A percentile compares a stretch with the other conserved stretches of the same genome.
These are phyloP conservation scores for Fusarium beomiforme DNA, from an alignment of 2,329 filamentous ascomycete species.

Conservation along the genomic window DNA sequence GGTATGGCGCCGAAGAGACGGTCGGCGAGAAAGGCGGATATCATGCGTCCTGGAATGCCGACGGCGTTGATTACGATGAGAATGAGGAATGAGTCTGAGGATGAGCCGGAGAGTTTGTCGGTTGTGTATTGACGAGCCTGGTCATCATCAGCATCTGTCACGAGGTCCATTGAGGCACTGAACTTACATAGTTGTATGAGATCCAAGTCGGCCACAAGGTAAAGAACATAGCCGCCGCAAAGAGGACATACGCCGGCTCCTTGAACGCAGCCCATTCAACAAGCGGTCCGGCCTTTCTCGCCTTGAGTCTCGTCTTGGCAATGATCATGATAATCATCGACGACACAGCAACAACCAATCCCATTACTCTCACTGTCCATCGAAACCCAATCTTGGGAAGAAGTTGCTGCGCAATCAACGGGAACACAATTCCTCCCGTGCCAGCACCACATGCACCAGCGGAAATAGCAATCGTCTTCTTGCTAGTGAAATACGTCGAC, in stretches of 20 bases:
- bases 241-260: constrained; percentile 55
- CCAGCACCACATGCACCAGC: constrained; percentile 68
- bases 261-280: constrained; percentile 62
- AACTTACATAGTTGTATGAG: constrained; percentile 59
- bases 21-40: constrained; percentile 67
- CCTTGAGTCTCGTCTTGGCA: constrained; percentile 59
- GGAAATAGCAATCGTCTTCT: constrained; percentile 68
- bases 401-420: constrained; percentile 64
- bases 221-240: constrained; percentile 49
- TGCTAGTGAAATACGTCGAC: constrained; percentile 69
- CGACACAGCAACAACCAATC: constrained; percentile 64
- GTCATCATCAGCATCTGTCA: not conserved
- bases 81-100: constrained; percentile 64
- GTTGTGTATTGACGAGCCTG: constrained; percentile 53
- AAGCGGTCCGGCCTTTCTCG: constrained; percentile 59
- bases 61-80: constrained; percentile 69
- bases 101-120: constrained; percentile 57
- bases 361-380: constrained; percentile 72
- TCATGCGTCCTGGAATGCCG: constrained; percentile 64
- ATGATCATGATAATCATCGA: constrained; percentile 53
- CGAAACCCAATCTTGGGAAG: constrained; percentile 69
- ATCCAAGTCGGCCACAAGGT: constrained; percentile 62
- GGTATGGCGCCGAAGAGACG: constrained; percentile 64
- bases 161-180: not conserved
- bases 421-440: constrained; percentile 72